Percentiles rank a stretch among this genome's conserved stretches.
Evolutionary conservation across 2,329 filamentous ascomycete species (phyloP).

Genomic region (Alternaria angustiovoidea): DNA sequence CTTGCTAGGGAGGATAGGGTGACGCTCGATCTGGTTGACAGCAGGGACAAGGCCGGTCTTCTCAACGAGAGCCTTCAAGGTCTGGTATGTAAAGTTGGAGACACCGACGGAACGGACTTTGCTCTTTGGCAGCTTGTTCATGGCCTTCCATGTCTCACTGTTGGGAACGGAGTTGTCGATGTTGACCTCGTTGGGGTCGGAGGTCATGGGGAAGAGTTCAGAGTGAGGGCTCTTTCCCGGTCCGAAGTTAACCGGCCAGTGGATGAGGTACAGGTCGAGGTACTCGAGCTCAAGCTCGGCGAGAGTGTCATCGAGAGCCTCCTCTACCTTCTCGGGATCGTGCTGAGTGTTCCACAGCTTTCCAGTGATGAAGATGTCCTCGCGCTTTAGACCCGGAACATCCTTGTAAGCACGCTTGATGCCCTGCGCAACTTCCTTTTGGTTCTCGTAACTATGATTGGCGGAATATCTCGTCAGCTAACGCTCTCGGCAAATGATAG

Average conservation of each 20-base stretch:
- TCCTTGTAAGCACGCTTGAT: slow-evolving; percentile 42
- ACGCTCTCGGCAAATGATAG: slow-evolving; percentile 2
- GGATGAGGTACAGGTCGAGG: slow-evolving; percentile 88
- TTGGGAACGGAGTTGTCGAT: slow-evolving; percentile 41
- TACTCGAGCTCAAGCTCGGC: slow-evolving; percentile 84
- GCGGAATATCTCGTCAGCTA: slow-evolving; percentile 35
- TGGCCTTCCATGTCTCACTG: slow-evolving; percentile 48
- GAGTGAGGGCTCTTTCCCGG: slow-evolving; percentile 53
- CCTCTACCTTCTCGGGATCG: slow-evolving; percentile 71
- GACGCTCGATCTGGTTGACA: slow-evolving; percentile 44
- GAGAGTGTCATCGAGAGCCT: slow-evolving; percentile 76
- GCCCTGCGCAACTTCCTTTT: slow-evolving; percentile 42
- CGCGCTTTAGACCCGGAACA: slow-evolving; percentile 37
- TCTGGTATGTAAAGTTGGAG: slow-evolving; percentile 45
- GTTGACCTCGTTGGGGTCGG: slow-evolving; percentile 63
- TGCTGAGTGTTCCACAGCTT: slow-evolving; percentile 95
- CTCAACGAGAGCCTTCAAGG: slow-evolving; percentile 63
- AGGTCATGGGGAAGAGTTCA: slow-evolving; percentile 45
- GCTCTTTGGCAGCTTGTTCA: slow-evolving; percentile 52
- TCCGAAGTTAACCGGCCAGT: slow-evolving; percentile 86
- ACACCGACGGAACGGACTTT: slow-evolving; percentile 43
- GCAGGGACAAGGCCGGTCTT: slow-evolving; percentile 48
- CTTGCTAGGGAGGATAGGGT: slow-evolving; percentile 40
- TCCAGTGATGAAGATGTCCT: slow-evolving; percentile 64
- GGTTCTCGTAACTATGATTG: slow-evolving; percentile 44